Evolutionary conservation across 23 red algal species (phyloP), one percentile per base, ranked within the genome.

Genomic region (Agarophyton chilense): DNA sequence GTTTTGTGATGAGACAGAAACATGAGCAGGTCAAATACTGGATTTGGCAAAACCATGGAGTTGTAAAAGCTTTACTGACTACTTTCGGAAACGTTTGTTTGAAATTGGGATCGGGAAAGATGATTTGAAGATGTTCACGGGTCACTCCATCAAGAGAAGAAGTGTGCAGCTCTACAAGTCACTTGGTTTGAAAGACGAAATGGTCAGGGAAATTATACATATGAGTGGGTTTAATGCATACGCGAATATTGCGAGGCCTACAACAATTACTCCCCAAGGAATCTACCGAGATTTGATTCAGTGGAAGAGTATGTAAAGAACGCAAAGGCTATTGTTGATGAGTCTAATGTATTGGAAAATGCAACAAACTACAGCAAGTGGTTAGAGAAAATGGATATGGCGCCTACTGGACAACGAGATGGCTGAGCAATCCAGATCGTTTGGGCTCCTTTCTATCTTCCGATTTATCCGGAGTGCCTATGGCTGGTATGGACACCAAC

Each of bases 231-330:
- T 46, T 14, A 65, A 85, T 21, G 60, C 60, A 19, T 85, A 68
- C 22, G 60, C 60, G 3, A 85, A 85, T 85, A 85, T 36, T 85
- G 81, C 34, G 53, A 28, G 35, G 81, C 81, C n/a, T 85, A 71
- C 39, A 85, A 85, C 39, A n/a, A 85, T 85, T 85, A 36, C 42
- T 42, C 81, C 34, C 81, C 17, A 25, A 1, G 32, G 5, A 18
- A 85, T 0, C 56, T 70, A 18, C 63, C 81, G 2, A 6, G 16
- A 3, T 79, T 79, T 79, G 8, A 5, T 55, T 79, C 74, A 4
- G 74, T 79, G 3, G 10, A 79, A 24, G 74, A 79, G 9, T 79
- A 52, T 8, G 25, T 79, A 16, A 33, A 6, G 19, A 6, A 56
- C 21, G 52, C 52, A 17, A 11, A 17, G 19, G 19, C 16, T 19